Evolutionary conservation across 306 rosid genomes (phyloP).

Genomic region (Vigna reflexopilosa): DNA sequence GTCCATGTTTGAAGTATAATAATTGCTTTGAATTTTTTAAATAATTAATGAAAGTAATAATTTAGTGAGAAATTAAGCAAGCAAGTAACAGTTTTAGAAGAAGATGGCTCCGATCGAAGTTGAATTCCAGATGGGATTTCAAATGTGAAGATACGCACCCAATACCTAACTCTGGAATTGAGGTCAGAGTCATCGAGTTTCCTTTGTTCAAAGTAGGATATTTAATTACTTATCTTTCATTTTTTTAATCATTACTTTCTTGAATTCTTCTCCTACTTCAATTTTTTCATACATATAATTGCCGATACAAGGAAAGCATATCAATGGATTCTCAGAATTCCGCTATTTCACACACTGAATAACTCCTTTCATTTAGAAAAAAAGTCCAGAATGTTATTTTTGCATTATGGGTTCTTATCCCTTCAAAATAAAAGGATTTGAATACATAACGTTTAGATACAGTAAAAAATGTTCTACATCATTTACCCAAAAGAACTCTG

Average conservation of each 20-base stretch:
- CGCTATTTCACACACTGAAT: too few relatives aligned
- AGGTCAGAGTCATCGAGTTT: slow-evolving; percentile 12
- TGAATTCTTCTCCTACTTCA: not conserved
- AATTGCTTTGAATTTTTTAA: not conserved
- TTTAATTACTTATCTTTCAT: slow-evolving; percentile 7
- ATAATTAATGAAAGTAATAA: not conserved
- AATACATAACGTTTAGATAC: too few relatives aligned
- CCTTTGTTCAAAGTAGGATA: slow-evolving; percentile 18
- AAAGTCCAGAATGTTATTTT: too few relatives aligned
- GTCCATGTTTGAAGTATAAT: slow-evolving; percentile 20
- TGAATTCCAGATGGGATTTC: slow-evolving; percentile 10
- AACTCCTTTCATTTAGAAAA: too few relatives aligned
- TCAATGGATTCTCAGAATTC: not conserved
- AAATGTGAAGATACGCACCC: slow-evolving; percentile 22
- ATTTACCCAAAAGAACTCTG: not conserved
- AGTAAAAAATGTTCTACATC: not conserved
- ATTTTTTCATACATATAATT: not conserved
- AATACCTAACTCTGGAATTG: slow-evolving; percentile 25
- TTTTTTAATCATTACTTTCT: slow-evolving; percentile 5
- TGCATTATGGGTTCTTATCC: too few relatives aligned
- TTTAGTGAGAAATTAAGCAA: not conserved
- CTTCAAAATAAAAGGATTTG: too few relatives aligned
- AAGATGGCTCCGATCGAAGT: not conserved
- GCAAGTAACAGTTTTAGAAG: not conserved
- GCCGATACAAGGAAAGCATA: not conserved